A percentile compares a stretch with the other conserved stretches of the same genome.
These are phyloP conservation scores for Croton laevigatus DNA, from an alignment of 441 rosid genomes.

Conservation along the genomic window DNA sequence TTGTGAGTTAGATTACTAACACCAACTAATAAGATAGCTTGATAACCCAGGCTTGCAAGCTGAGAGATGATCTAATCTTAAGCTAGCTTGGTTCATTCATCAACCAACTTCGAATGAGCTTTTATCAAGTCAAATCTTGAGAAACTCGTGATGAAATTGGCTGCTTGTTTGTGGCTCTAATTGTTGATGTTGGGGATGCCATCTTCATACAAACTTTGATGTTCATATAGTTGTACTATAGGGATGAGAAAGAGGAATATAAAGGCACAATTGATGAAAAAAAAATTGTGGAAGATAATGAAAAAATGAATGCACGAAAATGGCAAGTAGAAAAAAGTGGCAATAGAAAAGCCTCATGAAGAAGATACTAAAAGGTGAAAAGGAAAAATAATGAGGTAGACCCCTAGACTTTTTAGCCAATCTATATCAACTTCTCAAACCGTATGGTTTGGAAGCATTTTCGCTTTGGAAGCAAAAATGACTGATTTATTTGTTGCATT, in stretches of 20 bases:
- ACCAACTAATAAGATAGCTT: too few relatives aligned
- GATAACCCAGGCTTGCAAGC: too few relatives aligned
- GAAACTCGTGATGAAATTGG: too few relatives aligned
- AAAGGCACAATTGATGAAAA: background rate
- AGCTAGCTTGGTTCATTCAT: too few relatives aligned
- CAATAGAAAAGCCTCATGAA: background rate
- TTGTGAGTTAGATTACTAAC: too few relatives aligned
- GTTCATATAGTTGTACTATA: background rate
- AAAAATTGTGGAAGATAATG: background rate
- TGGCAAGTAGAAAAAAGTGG: background rate
- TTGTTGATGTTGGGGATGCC: conserved; percentile 3
- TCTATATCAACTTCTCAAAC: background rate
- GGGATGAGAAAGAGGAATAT: background rate
- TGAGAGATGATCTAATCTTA: too few relatives aligned
- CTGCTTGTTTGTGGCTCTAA: too few relatives aligned
- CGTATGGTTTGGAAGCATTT: conserved; percentile 6
- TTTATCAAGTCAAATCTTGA: too few relatives aligned
- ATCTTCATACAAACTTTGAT: background rate
- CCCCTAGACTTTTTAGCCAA: background rate
- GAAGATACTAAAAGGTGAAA: conserved; percentile 10
- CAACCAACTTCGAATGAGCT: too few relatives aligned
- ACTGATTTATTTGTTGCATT: background rate
- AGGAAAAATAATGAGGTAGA: background rate
- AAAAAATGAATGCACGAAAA: conserved; percentile 3
- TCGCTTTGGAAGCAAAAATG: background rate